These are phyloP conservation scores for Balakata baccata DNA, from an alignment of 345 rosid genomes.

Conservation along the genomic window DNA sequence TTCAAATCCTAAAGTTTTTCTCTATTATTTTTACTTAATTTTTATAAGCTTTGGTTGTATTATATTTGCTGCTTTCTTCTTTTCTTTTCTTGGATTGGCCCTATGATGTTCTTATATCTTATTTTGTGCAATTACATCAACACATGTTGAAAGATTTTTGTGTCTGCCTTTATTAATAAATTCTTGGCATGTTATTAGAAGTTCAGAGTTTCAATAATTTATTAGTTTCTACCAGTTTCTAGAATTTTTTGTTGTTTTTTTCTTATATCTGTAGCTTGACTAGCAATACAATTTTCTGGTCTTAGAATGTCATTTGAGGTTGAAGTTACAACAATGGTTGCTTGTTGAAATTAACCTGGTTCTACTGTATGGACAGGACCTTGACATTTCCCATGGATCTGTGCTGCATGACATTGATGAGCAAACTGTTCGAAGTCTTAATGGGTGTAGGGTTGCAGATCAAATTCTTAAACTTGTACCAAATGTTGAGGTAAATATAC, in stretches of 20 bases:
- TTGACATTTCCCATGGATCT: slow-evolving; percentile 26
- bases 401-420: slow-evolving; percentile 22
- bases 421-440: slow-evolving; percentile 30
- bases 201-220: background rate
- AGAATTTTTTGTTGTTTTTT: background rate
- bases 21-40: background rate
- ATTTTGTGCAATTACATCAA: background rate
- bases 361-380: slow-evolving; percentile 17
- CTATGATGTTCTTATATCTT: background rate
- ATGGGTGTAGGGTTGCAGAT: slow-evolving; percentile 35
- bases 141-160: background rate
- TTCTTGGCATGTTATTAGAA: background rate
- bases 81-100: background rate
- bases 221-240: background rate
- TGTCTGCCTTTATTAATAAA: background rate
- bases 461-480: slow-evolving; percentile 32
- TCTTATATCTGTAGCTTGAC: background rate
- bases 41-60: background rate
- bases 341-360: background rate
- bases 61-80: background rate
- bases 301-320: background rate
- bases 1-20: background rate
- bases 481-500: slow-evolving; percentile 12
- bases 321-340: background rate
- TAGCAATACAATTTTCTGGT: background rate